These are phyloP conservation scores for Diaporthe vexans DNA, from an alignment of 2,329 filamentous ascomycete genomes.

Conservation along the genomic window DNA sequence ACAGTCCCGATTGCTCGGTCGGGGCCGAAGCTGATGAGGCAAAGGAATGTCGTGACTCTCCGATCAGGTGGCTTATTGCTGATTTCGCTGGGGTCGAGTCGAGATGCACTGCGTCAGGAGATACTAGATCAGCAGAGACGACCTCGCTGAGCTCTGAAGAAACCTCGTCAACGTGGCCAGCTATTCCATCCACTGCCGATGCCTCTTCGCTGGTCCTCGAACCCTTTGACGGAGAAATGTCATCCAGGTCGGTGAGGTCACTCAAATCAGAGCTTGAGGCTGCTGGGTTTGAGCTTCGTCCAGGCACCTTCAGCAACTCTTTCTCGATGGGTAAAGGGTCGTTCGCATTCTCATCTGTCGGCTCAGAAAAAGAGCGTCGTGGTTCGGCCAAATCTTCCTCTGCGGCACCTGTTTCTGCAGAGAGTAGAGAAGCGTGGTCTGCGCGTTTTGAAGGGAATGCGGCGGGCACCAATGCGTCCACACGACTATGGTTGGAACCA, in stretches of 20 bases:
- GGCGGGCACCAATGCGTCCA: background rate
- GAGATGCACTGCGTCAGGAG: constrained; percentile 18
- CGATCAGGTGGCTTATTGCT: constrained; percentile 39
- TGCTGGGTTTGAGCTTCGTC: background rate
- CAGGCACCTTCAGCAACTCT: background rate
- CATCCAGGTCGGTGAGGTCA: constrained; percentile 14
- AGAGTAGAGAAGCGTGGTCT: background rate
- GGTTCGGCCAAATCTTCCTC: background rate
- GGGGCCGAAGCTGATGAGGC: constrained; percentile 67
- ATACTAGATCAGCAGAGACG: constrained; percentile 16
- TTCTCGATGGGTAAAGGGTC: background rate
- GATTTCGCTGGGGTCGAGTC: constrained; percentile 38
- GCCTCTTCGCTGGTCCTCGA: background rate
- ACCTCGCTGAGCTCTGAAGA: constrained; percentile 39
- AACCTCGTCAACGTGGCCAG: constrained; percentile 19
- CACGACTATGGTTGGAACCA: background rate
- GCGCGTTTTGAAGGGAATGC: background rate
- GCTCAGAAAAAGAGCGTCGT: too few relatives aligned
- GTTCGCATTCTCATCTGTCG: background rate
- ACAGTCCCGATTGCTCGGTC: constrained; percentile 69
- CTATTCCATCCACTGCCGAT: background rate
- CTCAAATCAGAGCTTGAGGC: background rate
- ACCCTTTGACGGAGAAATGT: background rate
- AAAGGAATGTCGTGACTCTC: constrained; percentile 55
- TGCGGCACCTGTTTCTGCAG: background rate